Base-by-base conservation (phyloP, 2,329 filamentous ascomycete genomes). In the Exutisphaerella laricina region DNA sequence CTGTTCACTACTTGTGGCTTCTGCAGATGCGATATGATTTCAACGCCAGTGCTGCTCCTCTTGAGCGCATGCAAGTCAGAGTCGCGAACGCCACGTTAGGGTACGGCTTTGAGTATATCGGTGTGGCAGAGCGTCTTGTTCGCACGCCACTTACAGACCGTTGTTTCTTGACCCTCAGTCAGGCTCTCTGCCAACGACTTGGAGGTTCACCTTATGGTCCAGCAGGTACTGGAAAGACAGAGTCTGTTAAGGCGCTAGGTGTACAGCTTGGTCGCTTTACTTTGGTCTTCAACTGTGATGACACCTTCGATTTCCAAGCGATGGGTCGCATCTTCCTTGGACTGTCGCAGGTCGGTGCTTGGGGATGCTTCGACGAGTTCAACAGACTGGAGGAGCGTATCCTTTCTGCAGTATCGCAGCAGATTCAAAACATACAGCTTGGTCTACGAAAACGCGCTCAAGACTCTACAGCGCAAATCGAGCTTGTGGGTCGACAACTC, bases 351-450 rank as follows among this genome's bases (percentile, higher is more conserved):
- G 92, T 99, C 35, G 92, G 92, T 64, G 92, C 92, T 4, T 99
- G 92, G 92, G 94, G 94, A 59, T 99, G 92, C 72, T 99, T 99
- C 67, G 92, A 99, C 61, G 92, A 99, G 71, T 99, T 99, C 75
- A 99, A 99, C 68, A 86, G 92, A 77, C 75, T 99, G 14, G 92
- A 99, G 61, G 92, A 99, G 70, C 82, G 92, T 52, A 99, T 99
- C 48, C 69, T 99, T 48, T 98, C 94, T 32, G 92, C 92, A 13
- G 94, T 99, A 12, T 98, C 94, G 14, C 92, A 99, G 66, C 94
- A 98, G 64, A 94, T 99, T 40, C 92, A 99, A 62, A 98, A 99
- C 62, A 99, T 99, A 50, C 92, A 99, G 66, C 80, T 97, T 51
- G 92, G 94, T 44, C 73, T 99, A 41, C 89, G 89, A 64, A 88